Conservation (phyloP, 2,329 filamentous ascomycete species). For the Cladophialophora chaetospira region DNA sequence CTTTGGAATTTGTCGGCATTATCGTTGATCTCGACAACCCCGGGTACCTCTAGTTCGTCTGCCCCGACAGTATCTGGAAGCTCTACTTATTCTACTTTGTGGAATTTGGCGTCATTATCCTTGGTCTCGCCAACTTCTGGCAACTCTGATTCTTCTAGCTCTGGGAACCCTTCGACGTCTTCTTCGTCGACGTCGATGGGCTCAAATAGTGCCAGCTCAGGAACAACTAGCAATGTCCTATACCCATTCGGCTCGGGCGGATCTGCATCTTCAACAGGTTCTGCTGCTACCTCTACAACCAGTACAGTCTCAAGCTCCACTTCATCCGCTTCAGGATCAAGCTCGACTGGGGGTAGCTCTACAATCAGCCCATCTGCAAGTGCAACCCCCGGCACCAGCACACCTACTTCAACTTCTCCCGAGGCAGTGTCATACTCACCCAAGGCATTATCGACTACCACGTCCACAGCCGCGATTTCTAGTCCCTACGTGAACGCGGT, state of each 20-base stretch:
- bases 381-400: background rate
- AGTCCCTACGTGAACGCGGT: conserved; percentile 11
- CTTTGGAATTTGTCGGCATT: too few relatives aligned
- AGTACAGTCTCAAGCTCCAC: background rate
- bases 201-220: background rate
- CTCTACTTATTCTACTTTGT: too few relatives aligned
- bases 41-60: too few relatives aligned
- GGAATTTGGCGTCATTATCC: background rate
- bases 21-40: background rate
- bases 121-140: too few relatives aligned
- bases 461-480: conserved; percentile 1
- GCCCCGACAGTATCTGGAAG: too few relatives aligned
- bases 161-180: background rate
- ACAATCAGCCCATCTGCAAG: background rate
- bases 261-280: background rate
- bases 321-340: background rate
- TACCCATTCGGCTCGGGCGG: background rate
- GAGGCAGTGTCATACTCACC: background rate
- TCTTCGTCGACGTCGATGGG: background rate
- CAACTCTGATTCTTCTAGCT: background rate
- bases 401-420: background rate
- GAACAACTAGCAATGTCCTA: background rate
- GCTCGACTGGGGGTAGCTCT: too few relatives aligned
- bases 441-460: background rate
- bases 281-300: background rate